These are phyloP conservation scores for Funneliformis caledonium DNA, from an alignment of 371 early-diverging fungal genomes.

Conservation along the genomic window DNA sequence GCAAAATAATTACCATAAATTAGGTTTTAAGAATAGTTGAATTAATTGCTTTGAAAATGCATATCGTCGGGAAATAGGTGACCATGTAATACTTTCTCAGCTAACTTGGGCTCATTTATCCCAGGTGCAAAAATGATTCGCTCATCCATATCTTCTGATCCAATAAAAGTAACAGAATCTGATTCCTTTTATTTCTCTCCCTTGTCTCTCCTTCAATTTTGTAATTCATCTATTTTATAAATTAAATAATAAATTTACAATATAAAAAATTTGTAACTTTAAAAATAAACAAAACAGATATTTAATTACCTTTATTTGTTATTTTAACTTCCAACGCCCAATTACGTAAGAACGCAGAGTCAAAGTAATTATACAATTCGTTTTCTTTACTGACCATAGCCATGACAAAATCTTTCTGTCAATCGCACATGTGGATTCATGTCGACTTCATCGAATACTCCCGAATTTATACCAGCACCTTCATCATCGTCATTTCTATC, in stretches of 20 bases:
- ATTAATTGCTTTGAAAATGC: constrained; percentile 82
- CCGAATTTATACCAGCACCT: background rate
- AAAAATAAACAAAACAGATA: no score
- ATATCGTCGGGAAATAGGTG: constrained; percentile 86
- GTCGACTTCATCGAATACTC: background rate
- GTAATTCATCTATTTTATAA: no score
- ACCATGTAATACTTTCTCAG: constrained; percentile 50
- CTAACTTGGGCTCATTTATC: constrained; percentile 54
- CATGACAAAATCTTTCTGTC: constrained; percentile 52
- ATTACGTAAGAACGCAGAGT: constrained; percentile 72
- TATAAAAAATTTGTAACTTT: no score
- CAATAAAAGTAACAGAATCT: constrained; percentile 64
- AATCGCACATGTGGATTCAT: constrained; percentile 30
- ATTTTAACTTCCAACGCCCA: constrained; percentile 95
- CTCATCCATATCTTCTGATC: constrained; percentile 58
- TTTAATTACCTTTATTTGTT: constrained; percentile 49
- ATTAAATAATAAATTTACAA: no score
- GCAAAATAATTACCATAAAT: constrained; percentile 56
- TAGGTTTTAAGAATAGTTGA: constrained; percentile 81
- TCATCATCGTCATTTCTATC: constrained; percentile 29
- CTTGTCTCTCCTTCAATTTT: constrained; percentile 45
- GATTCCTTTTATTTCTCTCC: constrained; percentile 45
- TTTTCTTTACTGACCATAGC: constrained; percentile 57
- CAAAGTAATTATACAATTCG: constrained; percentile 89
- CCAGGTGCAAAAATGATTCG: constrained; percentile 74